A percentile compares a stretch with the other conserved stretches of the same genome.
These are phyloP conservation scores for Psilocybe sp. DNA, from an alignment of 768 basidiomycete genomes.

Conservation along the genomic window DNA sequence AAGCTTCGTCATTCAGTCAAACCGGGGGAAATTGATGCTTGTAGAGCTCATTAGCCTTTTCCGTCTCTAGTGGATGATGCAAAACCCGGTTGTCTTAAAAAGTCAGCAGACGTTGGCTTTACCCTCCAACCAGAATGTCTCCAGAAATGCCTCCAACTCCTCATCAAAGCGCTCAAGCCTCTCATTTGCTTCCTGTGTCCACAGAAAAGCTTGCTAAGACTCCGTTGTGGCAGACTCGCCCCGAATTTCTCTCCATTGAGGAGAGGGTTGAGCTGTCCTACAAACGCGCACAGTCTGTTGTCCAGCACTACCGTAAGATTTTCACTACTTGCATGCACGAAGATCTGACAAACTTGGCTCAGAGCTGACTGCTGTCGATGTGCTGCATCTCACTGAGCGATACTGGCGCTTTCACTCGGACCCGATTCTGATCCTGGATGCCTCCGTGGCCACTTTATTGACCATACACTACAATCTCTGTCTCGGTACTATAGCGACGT, in stretches of 20 bases:
- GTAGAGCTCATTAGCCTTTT: too few relatives aligned
- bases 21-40: too few relatives aligned
- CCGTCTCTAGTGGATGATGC: too few relatives aligned
- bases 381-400: not conserved
- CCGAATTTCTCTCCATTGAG: conserved; percentile 8
- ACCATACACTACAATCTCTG: conserved; percentile 4
- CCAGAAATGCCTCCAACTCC: too few relatives aligned
- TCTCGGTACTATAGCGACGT: not conserved
- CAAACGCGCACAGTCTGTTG: conserved; percentile 5
- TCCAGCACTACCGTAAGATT: conserved; percentile 4
- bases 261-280: conserved; percentile 6
- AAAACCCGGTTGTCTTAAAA: too few relatives aligned
- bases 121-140: too few relatives aligned
- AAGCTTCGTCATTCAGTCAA: too few relatives aligned
- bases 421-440: conserved; percentile 1
- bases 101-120: too few relatives aligned
- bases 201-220: not conserved
- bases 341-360: too few relatives aligned
- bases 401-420: conserved; percentile 6
- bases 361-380: conserved; percentile 1
- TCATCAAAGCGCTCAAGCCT: too few relatives aligned
- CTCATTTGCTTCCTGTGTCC: too few relatives aligned
- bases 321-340: not conserved
- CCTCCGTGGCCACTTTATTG: not conserved
- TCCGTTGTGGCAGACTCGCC: conserved; percentile 1